Evolutionary conservation across 306 rosid species (phyloP).

Genomic region (Rubus idaeus): DNA sequence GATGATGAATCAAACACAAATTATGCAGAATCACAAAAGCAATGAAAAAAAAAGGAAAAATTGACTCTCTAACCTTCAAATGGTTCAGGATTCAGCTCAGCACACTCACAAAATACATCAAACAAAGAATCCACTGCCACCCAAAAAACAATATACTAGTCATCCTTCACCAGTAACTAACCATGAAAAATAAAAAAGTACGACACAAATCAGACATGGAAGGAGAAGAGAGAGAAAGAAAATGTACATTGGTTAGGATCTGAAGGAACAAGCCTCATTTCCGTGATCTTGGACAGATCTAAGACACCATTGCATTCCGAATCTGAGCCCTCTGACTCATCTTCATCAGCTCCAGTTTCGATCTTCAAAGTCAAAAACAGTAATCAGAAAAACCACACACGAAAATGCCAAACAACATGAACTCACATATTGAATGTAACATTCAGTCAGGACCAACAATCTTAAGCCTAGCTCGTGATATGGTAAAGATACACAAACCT

Average conservation of each 20-base stretch:
- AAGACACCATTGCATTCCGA: constrained; percentile 46
- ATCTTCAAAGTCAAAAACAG: constrained; percentile 42
- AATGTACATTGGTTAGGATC: constrained; percentile 56
- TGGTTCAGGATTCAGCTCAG: constrained; percentile 95
- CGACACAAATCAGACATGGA: not conserved
- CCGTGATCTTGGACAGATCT: constrained; percentile 62
- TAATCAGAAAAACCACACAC: not conserved
- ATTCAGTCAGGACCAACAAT: not conserved
- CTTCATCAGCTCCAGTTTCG: constrained; percentile 62
- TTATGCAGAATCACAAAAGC: not conserved
- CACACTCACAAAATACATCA: constrained; percentile 76
- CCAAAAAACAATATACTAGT: constrained; percentile 10
- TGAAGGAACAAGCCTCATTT: constrained; percentile 94
- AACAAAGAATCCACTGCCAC: constrained; percentile 71
- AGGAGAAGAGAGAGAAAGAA: not conserved
- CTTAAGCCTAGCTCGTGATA: not conserved
- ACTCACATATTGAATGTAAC: not conserved
- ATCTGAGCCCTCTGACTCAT: constrained; percentile 65
- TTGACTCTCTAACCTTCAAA: constrained; percentile 48
- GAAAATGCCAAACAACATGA: not conserved
- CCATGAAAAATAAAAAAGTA: no score
- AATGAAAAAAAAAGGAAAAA: not conserved
- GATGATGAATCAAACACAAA: not conserved
- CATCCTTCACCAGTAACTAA: not conserved
- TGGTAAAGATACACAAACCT: not conserved